Base-by-base conservation (phyloP, 345 rosid genomes). In the Camelina neglecta region DNA sequence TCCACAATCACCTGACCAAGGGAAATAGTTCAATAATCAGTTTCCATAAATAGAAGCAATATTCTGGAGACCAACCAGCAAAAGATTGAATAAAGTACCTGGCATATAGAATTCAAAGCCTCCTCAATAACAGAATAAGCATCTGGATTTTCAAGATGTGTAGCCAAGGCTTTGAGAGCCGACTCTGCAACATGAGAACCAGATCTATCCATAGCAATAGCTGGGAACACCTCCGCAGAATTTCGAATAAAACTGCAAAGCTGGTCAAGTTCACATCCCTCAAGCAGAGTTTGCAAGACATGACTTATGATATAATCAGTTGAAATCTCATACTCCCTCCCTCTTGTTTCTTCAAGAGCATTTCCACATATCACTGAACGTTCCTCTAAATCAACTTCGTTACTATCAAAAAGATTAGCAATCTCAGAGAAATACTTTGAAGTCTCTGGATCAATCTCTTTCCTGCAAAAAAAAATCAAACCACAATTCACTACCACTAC, bases 141-240 rank as follows among this genome's bases (percentile, higher is more conserved):
- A 21, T 88, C 97, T 62, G 84, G 75, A 13, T 91, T 94, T 60
- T 93, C 85, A 69, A 96, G 87, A 82, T 89, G 96, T 29, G 66
- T 42, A 26, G 85, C 82, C 80, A 96, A 75, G 50, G 94, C 88
- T 89, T 90, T 92, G 49, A 96, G 90, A 71, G 97, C 94, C 54
- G 98, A 84, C 84, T 96, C 98, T 0, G 93, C 93, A 55, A 93
- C 98, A 85, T 96, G 97, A 59, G 99, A 96, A 71, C 98, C 96
- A 55, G 96, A 91, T 41, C 90, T 88, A 80, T 93, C 98, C 94
- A 89, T 89, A 45, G 98, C 90, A 81, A 93, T 85, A 71, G 85
- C 83, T 74, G 98, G 92, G 75, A 96, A 93, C 63, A 77, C 81
- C 5, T 77, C 39, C 6, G 92, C 85, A 75, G 87, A 86, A 59